A percentile compares a stretch with the other conserved stretches of the same genome.
phyloP scores from a whole-genome alignment of 2,329 filamentous ascomycete species.

The Blastomyces emzantsi region DNA sequence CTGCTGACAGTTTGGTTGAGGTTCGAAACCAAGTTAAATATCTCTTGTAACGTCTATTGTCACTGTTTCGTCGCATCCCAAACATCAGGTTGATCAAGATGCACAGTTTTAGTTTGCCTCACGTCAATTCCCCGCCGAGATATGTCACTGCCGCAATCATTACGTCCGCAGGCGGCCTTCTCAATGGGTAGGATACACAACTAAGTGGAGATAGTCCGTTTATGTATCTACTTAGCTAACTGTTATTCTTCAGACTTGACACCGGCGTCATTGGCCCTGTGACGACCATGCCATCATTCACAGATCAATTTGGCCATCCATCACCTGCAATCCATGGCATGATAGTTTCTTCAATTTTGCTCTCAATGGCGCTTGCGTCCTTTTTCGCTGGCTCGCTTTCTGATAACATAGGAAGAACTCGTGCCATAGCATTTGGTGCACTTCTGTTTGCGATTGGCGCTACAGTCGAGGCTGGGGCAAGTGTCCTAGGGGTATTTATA shows the following conservation, averaged over 20 bases:
- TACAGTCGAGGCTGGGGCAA: conserved; percentile 43
- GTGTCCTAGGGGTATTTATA: conserved; percentile 45
- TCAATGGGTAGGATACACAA: conserved; percentile 1
- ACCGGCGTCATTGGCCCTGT: conserved; percentile 49
- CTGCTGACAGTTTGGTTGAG: background rate
- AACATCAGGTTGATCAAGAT: background rate
- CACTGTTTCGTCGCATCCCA: background rate
- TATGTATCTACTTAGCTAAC: background rate
- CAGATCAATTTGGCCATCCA: conserved; percentile 38
- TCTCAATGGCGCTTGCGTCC: conserved; percentile 46
- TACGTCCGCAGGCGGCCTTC: background rate
- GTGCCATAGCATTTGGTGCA: conserved; percentile 42
- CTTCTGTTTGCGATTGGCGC: conserved; percentile 48
- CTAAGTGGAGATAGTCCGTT: conserved; percentile 7
- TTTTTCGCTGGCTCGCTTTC: conserved; percentile 46
- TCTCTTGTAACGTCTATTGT: background rate
- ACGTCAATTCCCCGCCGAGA: conserved; percentile 8
- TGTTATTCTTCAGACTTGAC: conserved; percentile 24
- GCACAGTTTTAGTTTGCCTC: background rate
- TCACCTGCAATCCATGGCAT: conserved; percentile 45
- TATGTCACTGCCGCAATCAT: background rate
- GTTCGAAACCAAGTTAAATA: background rate
- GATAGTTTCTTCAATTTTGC: conserved; percentile 47
- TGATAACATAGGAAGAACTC: conserved; percentile 44
- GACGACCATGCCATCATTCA: conserved; percentile 45